Percentiles rank a stretch among this genome's conserved stretches.
phyloP scores from a whole-genome alignment of 805 yeast genomes.

The Suhomyces kilbournensis region DNA sequence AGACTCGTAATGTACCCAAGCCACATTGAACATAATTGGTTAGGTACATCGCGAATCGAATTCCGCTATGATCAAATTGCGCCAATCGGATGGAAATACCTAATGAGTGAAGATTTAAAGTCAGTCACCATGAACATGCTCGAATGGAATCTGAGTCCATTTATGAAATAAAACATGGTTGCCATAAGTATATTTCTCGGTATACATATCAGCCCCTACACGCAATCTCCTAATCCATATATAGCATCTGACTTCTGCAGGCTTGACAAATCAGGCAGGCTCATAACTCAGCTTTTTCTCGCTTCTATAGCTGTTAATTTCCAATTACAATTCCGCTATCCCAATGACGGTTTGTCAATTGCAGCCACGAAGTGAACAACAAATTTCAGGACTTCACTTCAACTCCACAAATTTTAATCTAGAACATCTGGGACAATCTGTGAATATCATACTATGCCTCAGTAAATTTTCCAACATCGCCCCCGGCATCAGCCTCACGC shows the following conservation, averaged over 20 bases:
- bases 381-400: not conserved
- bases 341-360: not conserved
- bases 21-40: not conserved
- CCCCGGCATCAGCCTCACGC: not conserved
- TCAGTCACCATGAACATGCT: not conserved
- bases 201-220: not conserved
- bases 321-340: not conserved
- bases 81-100: not conserved
- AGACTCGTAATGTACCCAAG: not conserved
- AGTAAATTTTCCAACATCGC: not conserved
- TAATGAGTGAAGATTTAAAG: not conserved
- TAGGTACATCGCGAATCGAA: not conserved
- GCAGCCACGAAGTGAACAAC: not conserved
- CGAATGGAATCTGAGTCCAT: not conserved
- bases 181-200: not conserved
- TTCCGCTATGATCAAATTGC: not conserved
- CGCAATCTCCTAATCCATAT: not conserved
- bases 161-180: not conserved
- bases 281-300: not conserved
- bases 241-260: not conserved
- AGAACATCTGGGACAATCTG: not conserved
- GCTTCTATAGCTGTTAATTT: no score
- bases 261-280: not conserved
- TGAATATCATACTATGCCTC: not conserved
- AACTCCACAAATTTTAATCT: not conserved